Conservation (phyloP, 2,329 filamentous ascomycete species). For the Penicillium concentricum region DNA sequence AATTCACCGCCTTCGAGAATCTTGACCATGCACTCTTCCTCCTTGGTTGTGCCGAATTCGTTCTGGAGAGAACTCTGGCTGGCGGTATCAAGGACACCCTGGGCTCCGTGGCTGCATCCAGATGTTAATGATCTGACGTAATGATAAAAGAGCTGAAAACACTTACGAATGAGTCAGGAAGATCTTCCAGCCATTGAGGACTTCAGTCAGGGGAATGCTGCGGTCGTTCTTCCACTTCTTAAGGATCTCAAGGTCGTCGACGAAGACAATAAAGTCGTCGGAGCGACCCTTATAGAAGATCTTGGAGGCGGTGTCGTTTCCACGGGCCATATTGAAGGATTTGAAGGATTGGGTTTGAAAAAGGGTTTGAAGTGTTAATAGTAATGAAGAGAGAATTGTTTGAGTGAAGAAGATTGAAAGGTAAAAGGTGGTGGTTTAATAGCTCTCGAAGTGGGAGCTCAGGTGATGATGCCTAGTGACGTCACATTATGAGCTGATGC, state of each 20-base stretch:
- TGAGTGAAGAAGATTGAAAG: neutral
- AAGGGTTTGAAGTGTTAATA: conserved; percentile 9
- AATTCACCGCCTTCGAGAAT: conserved; percentile 75
- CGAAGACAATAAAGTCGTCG: conserved; percentile 66
- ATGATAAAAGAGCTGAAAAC: neutral
- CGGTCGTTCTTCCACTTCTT: conserved; percentile 82
- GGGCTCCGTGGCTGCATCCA: conserved; percentile 71
- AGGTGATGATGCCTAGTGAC: conserved; percentile 25
- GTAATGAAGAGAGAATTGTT: neutral
- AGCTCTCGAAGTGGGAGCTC: neutral
- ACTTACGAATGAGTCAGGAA: conserved; percentile 87
- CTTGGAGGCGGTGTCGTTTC: conserved; percentile 69
- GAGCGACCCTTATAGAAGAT: conserved; percentile 78
- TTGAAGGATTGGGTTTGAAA: neutral
- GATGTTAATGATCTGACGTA: neutral
- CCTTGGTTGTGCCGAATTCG: conserved; percentile 79
- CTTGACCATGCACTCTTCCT: conserved; percentile 76
- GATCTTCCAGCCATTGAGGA: conserved; percentile 84
- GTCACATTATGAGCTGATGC: conserved; percentile 16
- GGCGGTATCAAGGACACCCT: conserved; percentile 74
- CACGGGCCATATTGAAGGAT: conserved; percentile 61
- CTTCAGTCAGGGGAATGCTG: conserved; percentile 75
- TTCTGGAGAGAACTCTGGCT: conserved; percentile 73
- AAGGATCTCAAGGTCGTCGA: conserved; percentile 54
- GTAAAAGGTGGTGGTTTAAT: conserved; percentile 5